phyloP scores from a whole-genome alignment of 1,139 yeast genomes.

The Kodamaea ohmeri region DNA sequence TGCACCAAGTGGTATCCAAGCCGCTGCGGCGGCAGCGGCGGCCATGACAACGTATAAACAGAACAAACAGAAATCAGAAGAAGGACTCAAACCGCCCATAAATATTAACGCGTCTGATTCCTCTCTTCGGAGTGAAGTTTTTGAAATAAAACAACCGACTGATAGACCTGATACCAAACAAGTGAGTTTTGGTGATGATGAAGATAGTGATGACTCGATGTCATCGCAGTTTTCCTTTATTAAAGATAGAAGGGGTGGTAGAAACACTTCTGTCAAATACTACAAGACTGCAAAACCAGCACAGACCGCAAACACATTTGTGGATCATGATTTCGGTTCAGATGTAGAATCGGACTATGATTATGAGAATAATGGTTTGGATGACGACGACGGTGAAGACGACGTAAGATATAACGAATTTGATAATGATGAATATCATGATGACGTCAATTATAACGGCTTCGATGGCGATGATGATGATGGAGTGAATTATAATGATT shows the following conservation, averaged over 20 bases:
- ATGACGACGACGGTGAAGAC: conserved; percentile 45
- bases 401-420: conserved; percentile 29
- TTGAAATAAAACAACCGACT: conserved; percentile 20
- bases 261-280: conserved; percentile 62
- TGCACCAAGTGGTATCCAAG: conserved; percentile 4
- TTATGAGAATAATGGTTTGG: conserved; percentile 46
- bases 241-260: conserved; percentile 50
- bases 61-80: conserved; percentile 1
- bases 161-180: conserved; percentile 18
- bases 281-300: conserved; percentile 40
- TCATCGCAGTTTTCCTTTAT: conserved; percentile 60
- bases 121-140: conserved; percentile 18
- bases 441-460: conserved; percentile 35
- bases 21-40: conserved; percentile 13
- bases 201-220: conserved; percentile 23
- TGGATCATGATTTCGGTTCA: conserved; percentile 33
- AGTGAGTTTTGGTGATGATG: conserved; percentile 18
- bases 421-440: conserved; percentile 43
- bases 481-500: conserved; percentile 1
- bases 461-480: conserved; percentile 20
- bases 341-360: conserved; percentile 44
- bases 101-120: conserved; percentile 15
- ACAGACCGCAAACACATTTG: conserved; percentile 20
- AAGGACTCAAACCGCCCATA: neutral
- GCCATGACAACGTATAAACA: conserved; percentile 7